Evolutionary conservation across 768 basidiomycete genomes (phyloP), one percentile per base, ranked within the genome.

Genomic region (Candolleomyces efflorescens): DNA sequence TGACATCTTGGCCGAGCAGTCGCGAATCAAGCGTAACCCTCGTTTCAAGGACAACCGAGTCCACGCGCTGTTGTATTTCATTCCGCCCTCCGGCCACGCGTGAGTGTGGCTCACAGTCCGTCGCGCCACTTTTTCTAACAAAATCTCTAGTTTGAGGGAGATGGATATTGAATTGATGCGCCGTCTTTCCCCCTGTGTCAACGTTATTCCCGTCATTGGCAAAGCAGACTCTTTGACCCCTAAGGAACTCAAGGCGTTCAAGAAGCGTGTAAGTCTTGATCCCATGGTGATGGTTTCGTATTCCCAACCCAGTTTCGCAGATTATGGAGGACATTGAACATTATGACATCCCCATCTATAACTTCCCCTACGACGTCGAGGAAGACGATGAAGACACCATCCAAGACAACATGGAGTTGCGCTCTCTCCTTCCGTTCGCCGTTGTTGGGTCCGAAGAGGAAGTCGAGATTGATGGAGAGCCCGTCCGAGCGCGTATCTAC

Each of bases 101-200:
- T 91, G 73, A 65, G 87, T 80, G 17, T 49, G 43, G 32, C 32
- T 54, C 26, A 11, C 55, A 17, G 48, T 59, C 24, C 44, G n/a
- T 53, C 22, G 23, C 44, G 45, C 27, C 20, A 26, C 11, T 53
- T 38, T 61, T 23, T 64, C 44, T 53, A 57, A 37, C 67, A 41
- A 62, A 51, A 53, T 20, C 56, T 48, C 18, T 60, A 88, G 86
- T 9, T 75, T 96, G 59, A 79, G 92, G 55, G 93, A 96, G 73
- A 90, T 96, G 79, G 93, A 96, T 69, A 92, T 96, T 58, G 91
- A 91, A 71, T 81, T 94, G 57, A 96, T 96, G 93, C 82, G 87
- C 62, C 84, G 90, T 54, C 82, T 94, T 49, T 90, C 92, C 10
- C 90, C 90, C 26, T 86, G 91, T 55, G 92, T 93, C 71, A 96